phyloP scores from a whole-genome alignment of 2,329 filamentous ascomycete genomes.

The Paecilomyces dactylethromorphus region DNA sequence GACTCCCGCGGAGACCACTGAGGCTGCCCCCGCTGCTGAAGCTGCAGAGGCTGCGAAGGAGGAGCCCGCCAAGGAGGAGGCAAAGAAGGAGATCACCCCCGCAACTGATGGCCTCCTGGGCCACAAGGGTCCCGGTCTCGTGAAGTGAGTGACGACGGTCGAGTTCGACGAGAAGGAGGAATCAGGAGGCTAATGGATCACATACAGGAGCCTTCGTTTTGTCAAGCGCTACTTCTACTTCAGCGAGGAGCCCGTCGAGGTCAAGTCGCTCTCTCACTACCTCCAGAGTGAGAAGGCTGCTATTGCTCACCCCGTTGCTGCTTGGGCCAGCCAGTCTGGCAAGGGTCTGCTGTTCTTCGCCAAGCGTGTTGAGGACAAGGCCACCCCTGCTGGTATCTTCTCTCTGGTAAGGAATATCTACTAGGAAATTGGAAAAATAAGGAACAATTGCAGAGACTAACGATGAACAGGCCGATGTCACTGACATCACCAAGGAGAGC shows the following conservation, averaged over 20 bases:
- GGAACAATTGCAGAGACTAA: background rate
- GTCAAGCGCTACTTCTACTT: slow-evolving; percentile 94
- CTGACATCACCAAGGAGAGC: slow-evolving; percentile 70
- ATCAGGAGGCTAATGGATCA: slow-evolving; percentile 14
- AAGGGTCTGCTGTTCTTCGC: slow-evolving; percentile 91
- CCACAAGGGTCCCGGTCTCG: slow-evolving; percentile 82
- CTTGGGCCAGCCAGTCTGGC: slow-evolving; percentile 89
- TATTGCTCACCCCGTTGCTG: slow-evolving; percentile 69
- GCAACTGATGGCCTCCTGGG: slow-evolving; percentile 77
- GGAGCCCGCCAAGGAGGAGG: slow-evolving; percentile 38
- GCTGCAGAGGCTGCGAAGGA: slow-evolving; percentile 24
- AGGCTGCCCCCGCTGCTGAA: slow-evolving; percentile 18
- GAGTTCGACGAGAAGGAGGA: background rate
- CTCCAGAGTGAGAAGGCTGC: slow-evolving; percentile 83
- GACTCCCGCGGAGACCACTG: slow-evolving; percentile 16
- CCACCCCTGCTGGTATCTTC: slow-evolving; percentile 71
- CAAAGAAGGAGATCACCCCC: slow-evolving; percentile 53
- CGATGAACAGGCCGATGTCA: slow-evolving; percentile 50
- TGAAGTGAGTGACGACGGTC: slow-evolving; percentile 64
- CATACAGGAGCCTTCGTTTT: slow-evolving; percentile 71
- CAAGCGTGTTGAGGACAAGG: slow-evolving; percentile 77
- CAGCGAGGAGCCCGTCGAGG: slow-evolving; percentile 63
- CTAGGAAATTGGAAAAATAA: too few species aligned
- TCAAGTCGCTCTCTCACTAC: slow-evolving; percentile 68
- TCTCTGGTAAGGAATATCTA: slow-evolving; percentile 71